A percentile compares a stretch with the other conserved stretches of the same genome.
phyloP scores from a whole-genome alignment of 2,329 filamentous ascomycete species.

The Aspergillus calidoustus region DNA sequence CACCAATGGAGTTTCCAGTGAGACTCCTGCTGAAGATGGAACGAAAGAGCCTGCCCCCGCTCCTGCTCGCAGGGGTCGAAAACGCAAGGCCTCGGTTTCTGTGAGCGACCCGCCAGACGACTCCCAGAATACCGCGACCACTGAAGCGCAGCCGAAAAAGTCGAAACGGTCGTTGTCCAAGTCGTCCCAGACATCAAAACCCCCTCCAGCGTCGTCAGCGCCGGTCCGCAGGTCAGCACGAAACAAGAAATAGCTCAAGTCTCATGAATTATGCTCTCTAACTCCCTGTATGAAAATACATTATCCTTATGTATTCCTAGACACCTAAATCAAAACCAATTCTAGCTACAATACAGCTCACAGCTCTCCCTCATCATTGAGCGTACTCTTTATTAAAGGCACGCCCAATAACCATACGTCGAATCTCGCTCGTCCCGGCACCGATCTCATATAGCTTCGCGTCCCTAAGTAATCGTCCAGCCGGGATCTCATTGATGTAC shows the following conservation, averaged over 20 bases:
- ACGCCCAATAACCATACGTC: constrained; percentile 91
- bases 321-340: constrained; percentile 5
- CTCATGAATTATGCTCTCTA: constrained; percentile 6
- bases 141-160: constrained; percentile 20
- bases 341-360: constrained; percentile 12
- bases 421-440: constrained; percentile 91
- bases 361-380: constrained; percentile 15
- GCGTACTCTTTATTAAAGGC: constrained; percentile 87
- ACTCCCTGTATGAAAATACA: constrained; percentile 17
- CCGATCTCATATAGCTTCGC: constrained; percentile 93
- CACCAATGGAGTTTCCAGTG: not conserved
- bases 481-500: constrained; percentile 93
- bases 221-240: constrained; percentile 36
- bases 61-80: constrained; percentile 21
- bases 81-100: constrained; percentile 30
- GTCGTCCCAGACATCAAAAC: constrained; percentile 16
- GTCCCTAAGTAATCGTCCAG: constrained; percentile 79
- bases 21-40: not conserved
- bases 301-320: constrained; percentile 21
- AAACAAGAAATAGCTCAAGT: constrained; percentile 26
- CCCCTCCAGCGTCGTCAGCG: constrained; percentile 23
- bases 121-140: not conserved
- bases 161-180: constrained; percentile 33
- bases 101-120: constrained; percentile 7
- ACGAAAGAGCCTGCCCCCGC: constrained; percentile 1